phyloP scores from a whole-genome alignment of 2,329 filamentous ascomycete genomes.

The Venturia pyrina region DNA sequence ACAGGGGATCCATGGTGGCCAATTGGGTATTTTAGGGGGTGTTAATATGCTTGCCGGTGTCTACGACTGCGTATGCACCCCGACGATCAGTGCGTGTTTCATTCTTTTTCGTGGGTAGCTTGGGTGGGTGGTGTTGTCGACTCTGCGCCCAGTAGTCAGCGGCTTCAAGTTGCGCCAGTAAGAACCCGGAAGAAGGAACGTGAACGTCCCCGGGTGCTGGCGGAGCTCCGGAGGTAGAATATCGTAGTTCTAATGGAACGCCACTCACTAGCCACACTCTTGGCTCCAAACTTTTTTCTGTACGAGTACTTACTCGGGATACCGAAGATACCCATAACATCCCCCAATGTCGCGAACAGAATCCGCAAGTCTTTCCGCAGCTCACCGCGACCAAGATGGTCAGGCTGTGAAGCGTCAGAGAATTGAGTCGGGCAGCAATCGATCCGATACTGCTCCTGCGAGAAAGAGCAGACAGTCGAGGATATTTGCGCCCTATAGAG shows the following conservation, averaged over 20 bases:
- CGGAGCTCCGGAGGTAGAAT: no score
- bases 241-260: no score
- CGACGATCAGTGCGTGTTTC: neutral
- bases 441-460: neutral
- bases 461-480: constrained; percentile 30
- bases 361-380: neutral
- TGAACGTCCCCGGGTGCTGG: no score
- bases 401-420: constrained; percentile 72
- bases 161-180: no score
- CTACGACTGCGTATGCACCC: neutral
- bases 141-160: no score
- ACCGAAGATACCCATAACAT: neutral
- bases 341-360: neutral
- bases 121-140: neutral
- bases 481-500: constrained; percentile 89
- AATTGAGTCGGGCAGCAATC: constrained; percentile 26
- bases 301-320: neutral
- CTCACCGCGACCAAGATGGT: constrained; percentile 16
- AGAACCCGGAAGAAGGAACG: no score
- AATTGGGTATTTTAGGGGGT: neutral
- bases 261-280: neutral
- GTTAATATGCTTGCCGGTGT: neutral
- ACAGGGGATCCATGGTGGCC: constrained; percentile 1
- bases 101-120: neutral
- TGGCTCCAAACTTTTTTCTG: neutral